Percentiles rank a stretch among this genome's conserved stretches.
Conservation (phyloP, 257 asterid species). For the Solanum clarkiae region DNA sequence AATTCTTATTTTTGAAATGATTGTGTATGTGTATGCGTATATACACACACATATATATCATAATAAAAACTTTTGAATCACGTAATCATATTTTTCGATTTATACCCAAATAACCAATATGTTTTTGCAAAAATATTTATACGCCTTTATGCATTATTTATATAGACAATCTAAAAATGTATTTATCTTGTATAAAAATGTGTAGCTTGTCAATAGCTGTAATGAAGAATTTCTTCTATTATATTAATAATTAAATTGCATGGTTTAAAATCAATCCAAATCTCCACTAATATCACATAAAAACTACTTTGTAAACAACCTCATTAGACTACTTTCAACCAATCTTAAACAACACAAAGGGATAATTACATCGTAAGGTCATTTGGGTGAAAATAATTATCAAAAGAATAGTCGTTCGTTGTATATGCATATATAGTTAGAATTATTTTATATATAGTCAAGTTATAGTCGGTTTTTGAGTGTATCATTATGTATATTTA, state of each 20-base stretch:
- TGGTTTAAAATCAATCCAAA: neutral
- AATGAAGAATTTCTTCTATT: neutral
- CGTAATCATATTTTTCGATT: neutral
- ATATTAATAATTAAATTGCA: neutral
- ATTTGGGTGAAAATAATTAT: no score
- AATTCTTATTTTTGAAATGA: no score
- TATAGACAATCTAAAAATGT: neutral
- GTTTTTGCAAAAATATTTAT: neutral
- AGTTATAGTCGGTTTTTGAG: no score
- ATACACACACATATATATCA: no score
- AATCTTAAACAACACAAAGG: neutral
- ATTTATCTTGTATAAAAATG: neutral
- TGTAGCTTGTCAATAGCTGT: neutral
- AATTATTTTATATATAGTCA: no score
- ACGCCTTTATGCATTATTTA: neutral
- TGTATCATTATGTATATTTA: no score
- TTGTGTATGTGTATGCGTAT: no score
- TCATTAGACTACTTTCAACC: neutral
- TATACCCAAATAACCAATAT: neutral
- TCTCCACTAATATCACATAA: neutral
- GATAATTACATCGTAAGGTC: no score
- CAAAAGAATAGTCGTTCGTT: no score
- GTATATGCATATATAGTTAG: no score
- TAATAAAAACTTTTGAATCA: no score
- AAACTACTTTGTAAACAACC: neutral